Conservation (phyloP, 192 early-diverging fungal genomes). For the Mortierella antarctica region DNA sequence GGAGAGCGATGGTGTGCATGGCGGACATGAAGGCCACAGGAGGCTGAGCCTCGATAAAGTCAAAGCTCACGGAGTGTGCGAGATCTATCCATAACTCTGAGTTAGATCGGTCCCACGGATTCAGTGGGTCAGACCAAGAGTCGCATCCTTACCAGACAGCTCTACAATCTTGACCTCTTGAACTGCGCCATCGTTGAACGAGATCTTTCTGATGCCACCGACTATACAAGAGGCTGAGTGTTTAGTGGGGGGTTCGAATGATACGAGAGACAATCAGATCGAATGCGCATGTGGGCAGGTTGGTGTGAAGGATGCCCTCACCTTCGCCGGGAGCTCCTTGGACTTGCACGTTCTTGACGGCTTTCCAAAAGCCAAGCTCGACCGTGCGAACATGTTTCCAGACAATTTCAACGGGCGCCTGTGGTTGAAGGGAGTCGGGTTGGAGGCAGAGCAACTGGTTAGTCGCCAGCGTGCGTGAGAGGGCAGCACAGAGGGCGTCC, state of each 20-base stretch:
- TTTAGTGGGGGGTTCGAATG: background rate
- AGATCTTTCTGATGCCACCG: conserved; percentile 60
- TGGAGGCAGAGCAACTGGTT: background rate
- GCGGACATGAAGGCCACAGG: conserved; percentile 64
- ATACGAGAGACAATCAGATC: background rate
- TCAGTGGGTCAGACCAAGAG: background rate
- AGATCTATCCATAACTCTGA: conserved; percentile 28
- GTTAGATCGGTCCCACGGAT: background rate
- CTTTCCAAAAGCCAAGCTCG: conserved; percentile 34
- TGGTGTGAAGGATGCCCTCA: background rate
- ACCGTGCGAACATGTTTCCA: conserved; percentile 36
- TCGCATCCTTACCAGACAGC: conserved; percentile 53
- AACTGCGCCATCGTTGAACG: conserved; percentile 65
- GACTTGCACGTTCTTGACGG: conserved; percentile 30
- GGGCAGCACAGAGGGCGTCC: background rate
- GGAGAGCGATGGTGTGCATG: conserved; percentile 61
- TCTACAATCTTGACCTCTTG: conserved; percentile 67
- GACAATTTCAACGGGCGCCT: conserved; percentile 40
- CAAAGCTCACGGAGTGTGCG: conserved; percentile 62
- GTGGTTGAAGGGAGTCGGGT: background rate
- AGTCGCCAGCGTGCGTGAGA: background rate
- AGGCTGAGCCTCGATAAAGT: conserved; percentile 65
- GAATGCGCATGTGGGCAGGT: background rate
- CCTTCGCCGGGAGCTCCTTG: conserved; percentile 21
- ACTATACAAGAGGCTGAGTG: conserved; percentile 22